These are phyloP conservation scores for Hymenoscyphus repandus DNA, from an alignment of 2,329 filamentous ascomycete genomes.

Conservation along the genomic window DNA sequence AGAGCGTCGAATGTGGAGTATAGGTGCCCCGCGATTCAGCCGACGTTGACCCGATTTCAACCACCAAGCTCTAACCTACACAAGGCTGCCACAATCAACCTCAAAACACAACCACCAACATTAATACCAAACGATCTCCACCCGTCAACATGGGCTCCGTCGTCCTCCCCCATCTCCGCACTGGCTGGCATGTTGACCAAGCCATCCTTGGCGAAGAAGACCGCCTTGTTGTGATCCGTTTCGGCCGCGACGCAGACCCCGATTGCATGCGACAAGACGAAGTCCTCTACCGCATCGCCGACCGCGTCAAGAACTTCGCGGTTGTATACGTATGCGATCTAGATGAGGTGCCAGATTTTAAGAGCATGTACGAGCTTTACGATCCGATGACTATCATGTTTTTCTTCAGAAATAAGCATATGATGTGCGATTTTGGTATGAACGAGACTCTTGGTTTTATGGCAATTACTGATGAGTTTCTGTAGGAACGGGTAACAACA, in stretches of 20 bases:
- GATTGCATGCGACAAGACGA: conserved; percentile 85
- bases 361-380: conserved; percentile 73
- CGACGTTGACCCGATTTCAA: no score
- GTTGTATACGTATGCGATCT: conserved; percentile 93
- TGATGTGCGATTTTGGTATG: conserved; percentile 89
- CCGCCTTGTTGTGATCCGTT: conserved; percentile 86
- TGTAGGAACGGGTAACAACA: conserved; percentile 80
- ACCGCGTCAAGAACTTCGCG: conserved; percentile 88
- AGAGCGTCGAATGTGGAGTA: no score
- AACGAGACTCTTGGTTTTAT: background rate
- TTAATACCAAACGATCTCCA: no score
- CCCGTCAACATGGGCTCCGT: conserved; percentile 65
- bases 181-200: conserved; percentile 98
- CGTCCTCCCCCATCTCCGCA: conserved; percentile 82
- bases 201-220: conserved; percentile 87
- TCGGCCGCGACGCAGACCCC: conserved; percentile 79
- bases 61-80: no score
- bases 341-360: conserved; percentile 87
- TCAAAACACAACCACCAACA: no score
- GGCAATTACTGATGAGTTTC: background rate
- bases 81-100: no score
- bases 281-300: conserved; percentile 89
- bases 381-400: conserved; percentile 95
- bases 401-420: conserved; percentile 98
- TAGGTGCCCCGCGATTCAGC: no score